Conservation (phyloP, 345 rosid genomes). For the Barbarea vulgaris region DNA sequence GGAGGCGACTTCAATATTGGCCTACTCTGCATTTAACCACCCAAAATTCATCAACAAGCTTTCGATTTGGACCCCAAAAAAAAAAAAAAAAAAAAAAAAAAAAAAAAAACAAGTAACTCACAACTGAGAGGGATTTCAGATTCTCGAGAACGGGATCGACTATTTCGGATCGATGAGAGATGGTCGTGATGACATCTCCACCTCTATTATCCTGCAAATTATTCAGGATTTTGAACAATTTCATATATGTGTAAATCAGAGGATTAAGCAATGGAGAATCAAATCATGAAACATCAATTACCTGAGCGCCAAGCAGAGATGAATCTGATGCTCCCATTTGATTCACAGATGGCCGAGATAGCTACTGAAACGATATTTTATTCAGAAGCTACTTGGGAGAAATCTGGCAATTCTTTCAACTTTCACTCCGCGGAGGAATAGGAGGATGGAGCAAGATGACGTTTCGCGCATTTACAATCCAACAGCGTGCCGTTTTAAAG, state of each 20-base stretch:
- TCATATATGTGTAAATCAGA: neutral
- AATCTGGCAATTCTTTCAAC: neutral
- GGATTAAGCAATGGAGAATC: neutral
- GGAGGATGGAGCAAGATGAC: neutral
- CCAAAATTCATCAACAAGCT: neutral
- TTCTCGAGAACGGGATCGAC: constrained; percentile 77
- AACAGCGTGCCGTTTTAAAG: constrained; percentile 19
- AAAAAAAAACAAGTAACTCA: constrained; percentile 38
- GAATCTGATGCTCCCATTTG: constrained; percentile 42
- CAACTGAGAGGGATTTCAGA: constrained; percentile 78
- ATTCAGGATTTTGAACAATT: neutral
- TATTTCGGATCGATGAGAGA: constrained; percentile 60
- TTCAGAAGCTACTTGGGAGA: neutral
- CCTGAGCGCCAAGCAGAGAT: constrained; percentile 49
- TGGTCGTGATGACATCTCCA: constrained; percentile 77
- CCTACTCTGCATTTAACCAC: constrained; percentile 47
- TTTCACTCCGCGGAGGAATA: neutral
- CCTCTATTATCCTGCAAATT: constrained; percentile 35
- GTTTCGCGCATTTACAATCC: neutral
- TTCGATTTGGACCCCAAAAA: neutral
- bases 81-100: too few relatives aligned
- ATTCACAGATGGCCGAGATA: neutral
- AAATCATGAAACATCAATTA: constrained; percentile 22
- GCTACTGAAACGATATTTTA: too few relatives aligned
- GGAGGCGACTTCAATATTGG: constrained; percentile 77